Base-by-base conservation (phyloP, 345 rosid genomes). In the Raphanus sativus region DNA sequence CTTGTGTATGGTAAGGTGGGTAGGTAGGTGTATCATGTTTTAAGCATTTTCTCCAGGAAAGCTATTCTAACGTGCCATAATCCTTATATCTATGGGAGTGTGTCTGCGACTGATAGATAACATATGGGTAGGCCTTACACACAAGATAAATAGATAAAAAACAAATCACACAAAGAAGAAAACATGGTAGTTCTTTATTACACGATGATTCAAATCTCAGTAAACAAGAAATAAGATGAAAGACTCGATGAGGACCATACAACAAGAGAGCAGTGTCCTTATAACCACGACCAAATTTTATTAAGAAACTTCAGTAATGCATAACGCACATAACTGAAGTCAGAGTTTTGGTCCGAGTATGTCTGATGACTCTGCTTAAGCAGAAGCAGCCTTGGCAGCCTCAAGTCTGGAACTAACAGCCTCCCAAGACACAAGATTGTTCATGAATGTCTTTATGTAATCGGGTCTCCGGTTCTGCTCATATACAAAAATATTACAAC, bases 391-490 rank as follows among this genome's bases (percentile, higher is more conserved):
- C 80, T 87, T 88, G 7, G 98, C 97, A 60, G 72, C 77, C 80
- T 87, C 90, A 32, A 90, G 90, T 74, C 99, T 89, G 15, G 78
- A 56, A 75, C 87, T 85, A 6, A 89, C 99, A 50, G 87, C 89
- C 72, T 95, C 94, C 99, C 98, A 92, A 30, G 97, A 95, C 5
- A 92, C 97, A 33, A 95, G 90, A 74, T 87, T 89, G 70, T 87
- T 96, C 87, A 90, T 79, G 81, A 92, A 95, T 64, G 80, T 83
- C 25, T 91, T 86, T 80, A 88, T 83, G 83, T 87, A 92, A 73
- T 92, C 90, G 3, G 86, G 88, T 40, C 98, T 86, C 15, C 84
- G 87, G 70, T 84, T 92, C 99, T 95, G 79, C 66, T 38, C 75
- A 67, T 70, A 42, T 52, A 6, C 64, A 73, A 70, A 56, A 59